Base-by-base conservation (phyloP, 2,329 filamentous ascomycete genomes). In the Phaeosphaeria sp. region DNA sequence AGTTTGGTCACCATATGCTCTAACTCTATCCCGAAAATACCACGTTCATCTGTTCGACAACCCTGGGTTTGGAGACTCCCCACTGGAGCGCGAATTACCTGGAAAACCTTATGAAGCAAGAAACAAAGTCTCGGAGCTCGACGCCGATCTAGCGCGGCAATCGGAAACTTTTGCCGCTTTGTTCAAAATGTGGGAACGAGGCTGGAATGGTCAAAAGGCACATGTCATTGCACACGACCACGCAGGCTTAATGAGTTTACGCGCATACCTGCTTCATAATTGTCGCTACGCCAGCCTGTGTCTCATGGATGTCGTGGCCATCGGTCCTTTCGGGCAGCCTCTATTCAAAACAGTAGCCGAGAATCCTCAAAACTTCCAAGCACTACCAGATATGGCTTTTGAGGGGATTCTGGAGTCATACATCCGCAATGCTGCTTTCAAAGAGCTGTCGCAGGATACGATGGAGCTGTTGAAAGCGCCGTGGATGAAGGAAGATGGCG, bases 11-110 rank as follows among this genome's bases (percentile, higher is more conserved):
- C 59, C 64, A n/a, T 59, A 59, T 43, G 64, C 66, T 5, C 52
- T 57, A 13, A 53, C 62, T 25, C 47, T 68, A 22, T 63, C 64
- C 4, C 52, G 52, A 13, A 25, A 57, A 21, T 65, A 56, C 43
- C 64, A 61, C 54, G 60, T 66, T 15, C 65, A 66, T 43, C 54
- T 68, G 22, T 66, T 58, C 53, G 66, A 68, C 51, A 68, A 64
- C 52, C 56, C 66, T 13, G 64, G 66, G 3, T 68, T 68, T 22
- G 64, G 64, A n/a, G 49, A 57, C 1, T 68, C 65, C 15, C 62
- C 64, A 0, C 48, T 61, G 6, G 64, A 66, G 50, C 36, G 44
- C 1, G 17, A 6, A 13, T 9, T 65, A 4, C 27, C 55, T 0
- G 13, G 27, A 3, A 52, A 18, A 30, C 0, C 2, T 4, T 60